Percentiles rank a stretch among this genome's conserved stretches.
These are phyloP conservation scores for Morella rubra DNA, from an alignment of 306 rosid genomes.

Conservation along the genomic window DNA sequence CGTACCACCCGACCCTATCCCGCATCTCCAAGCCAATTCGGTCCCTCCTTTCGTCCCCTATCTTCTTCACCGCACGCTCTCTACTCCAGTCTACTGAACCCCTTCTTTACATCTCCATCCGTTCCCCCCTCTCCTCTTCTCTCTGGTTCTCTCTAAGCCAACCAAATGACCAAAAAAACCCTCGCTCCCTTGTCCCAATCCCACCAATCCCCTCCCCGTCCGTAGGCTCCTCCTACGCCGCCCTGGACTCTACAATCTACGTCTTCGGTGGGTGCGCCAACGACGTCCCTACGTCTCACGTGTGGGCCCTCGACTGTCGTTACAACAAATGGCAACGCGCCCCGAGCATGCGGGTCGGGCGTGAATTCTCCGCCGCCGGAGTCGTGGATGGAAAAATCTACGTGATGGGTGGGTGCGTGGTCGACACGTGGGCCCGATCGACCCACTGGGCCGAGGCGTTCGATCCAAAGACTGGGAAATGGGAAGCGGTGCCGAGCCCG, in stretches of 20 bases:
- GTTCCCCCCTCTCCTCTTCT: slow-evolving; percentile 29
- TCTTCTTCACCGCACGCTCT: slow-evolving; percentile 50
- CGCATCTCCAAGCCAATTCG: slow-evolving; percentile 49
- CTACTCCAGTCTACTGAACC: slow-evolving; percentile 42
- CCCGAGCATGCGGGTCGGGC: slow-evolving; percentile 59
- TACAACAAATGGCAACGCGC: slow-evolving; percentile 55
- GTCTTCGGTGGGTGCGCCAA: slow-evolving; percentile 70
- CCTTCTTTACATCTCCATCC: slow-evolving; percentile 61
- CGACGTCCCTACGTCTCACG: slow-evolving; percentile 53
- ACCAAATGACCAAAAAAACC: background rate
- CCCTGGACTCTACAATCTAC: slow-evolving; percentile 47
- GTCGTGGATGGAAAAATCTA: slow-evolving; percentile 55
- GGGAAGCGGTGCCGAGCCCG: slow-evolving; percentile 61
- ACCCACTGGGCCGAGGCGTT: slow-evolving; percentile 59
- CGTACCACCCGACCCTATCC: slow-evolving; percentile 48
- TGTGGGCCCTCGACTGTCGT: slow-evolving; percentile 81
- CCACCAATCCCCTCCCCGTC: slow-evolving; percentile 54
- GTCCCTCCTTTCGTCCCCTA: slow-evolving; percentile 52
- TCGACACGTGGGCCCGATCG: slow-evolving; percentile 54
- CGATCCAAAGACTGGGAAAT: slow-evolving; percentile 41
- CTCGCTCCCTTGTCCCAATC: slow-evolving; percentile 34
- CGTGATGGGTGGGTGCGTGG: slow-evolving; percentile 68
- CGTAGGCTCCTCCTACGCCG: slow-evolving; percentile 61
- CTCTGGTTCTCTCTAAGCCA: slow-evolving; percentile 52
- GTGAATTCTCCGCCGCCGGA: slow-evolving; percentile 72